These are phyloP conservation scores for Aspergillus novofumigatus DNA, from an alignment of 2,329 filamentous ascomycete species.

Conservation along the genomic window DNA sequence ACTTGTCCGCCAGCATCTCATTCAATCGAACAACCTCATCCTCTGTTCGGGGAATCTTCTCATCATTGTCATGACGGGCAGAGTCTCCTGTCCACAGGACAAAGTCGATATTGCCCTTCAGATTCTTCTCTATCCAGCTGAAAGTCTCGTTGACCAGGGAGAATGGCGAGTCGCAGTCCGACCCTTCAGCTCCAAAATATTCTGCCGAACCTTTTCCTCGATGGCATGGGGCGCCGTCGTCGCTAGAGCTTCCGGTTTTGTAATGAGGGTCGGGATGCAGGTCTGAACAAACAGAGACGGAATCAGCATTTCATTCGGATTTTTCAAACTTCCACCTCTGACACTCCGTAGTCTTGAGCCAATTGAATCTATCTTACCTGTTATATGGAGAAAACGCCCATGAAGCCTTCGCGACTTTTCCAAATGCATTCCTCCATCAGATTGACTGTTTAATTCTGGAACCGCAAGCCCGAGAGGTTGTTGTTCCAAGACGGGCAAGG, in stretches of 20 bases:
- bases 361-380: conserved; percentile 20
- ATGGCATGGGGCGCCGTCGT: conserved; percentile 70
- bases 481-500: conserved; percentile 16
- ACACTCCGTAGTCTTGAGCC: conserved; percentile 4
- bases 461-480: conserved; percentile 10
- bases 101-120: conserved; percentile 79
- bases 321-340: background rate
- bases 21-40: conserved; percentile 77
- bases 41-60: conserved; percentile 68
- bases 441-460: conserved; percentile 1
- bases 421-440: background rate
- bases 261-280: conserved; percentile 90
- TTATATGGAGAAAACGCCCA: conserved; percentile 37
- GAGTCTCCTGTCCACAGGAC: conserved; percentile 92
- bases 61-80: conserved; percentile 84
- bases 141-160: conserved; percentile 83
- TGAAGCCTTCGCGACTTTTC: conserved; percentile 15
- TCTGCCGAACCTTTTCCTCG: conserved; percentile 72
- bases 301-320: conserved; percentile 23
- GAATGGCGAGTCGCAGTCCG: conserved; percentile 81
- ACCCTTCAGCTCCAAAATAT: conserved; percentile 76
- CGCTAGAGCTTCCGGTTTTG: conserved; percentile 69
- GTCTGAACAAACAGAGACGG: conserved; percentile 55
- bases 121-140: conserved; percentile 74
- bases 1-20: conserved; percentile 67